Conservation (phyloP, 495 filamentous ascomycete species). For the Bacidia gigantensis region DNA sequence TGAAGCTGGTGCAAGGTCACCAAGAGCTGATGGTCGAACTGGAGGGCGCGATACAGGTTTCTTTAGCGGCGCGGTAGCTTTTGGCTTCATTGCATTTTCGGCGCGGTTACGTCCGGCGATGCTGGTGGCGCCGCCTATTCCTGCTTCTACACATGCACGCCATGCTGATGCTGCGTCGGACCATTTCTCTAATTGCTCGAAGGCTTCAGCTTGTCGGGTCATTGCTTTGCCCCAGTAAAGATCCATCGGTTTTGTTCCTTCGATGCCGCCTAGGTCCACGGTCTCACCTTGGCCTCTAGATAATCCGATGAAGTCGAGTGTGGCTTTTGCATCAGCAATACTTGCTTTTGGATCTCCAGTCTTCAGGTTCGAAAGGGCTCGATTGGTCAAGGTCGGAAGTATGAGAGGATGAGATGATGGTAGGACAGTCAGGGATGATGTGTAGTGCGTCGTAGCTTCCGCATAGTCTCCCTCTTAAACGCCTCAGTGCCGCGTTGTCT, state of each 20-base stretch:
- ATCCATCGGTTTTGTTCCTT: slow-evolving; percentile 71
- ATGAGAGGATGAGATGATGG: slow-evolving; percentile 72
- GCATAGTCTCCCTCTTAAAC: slow-evolving; percentile 94
- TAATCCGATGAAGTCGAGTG: slow-evolving; percentile 67
- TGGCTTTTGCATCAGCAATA: slow-evolving; percentile 67
- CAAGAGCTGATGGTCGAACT: slow-evolving; percentile 32
- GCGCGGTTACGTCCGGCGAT: slow-evolving; percentile 81
- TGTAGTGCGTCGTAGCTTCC: slow-evolving; percentile 69
- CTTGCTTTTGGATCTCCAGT: slow-evolving; percentile 78
- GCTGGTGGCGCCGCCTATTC: slow-evolving; percentile 68
- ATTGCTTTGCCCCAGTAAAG: slow-evolving; percentile 87
- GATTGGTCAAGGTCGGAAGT: slow-evolving; percentile 82
- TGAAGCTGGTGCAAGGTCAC: slow-evolving; percentile 27
- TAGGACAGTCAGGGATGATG: slow-evolving; percentile 55
- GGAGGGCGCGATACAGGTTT: slow-evolving; percentile 24
- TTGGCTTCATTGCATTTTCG: slow-evolving; percentile 52
- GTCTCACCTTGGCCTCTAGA: slow-evolving; percentile 63
- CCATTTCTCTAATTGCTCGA: slow-evolving; percentile 95
- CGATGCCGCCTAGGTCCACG: slow-evolving; percentile 51
- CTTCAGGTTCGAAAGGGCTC: slow-evolving; percentile 76
- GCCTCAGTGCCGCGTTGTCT: slow-evolving; percentile 68
- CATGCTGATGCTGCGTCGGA: slow-evolving; percentile 64
- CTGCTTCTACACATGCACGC: slow-evolving; percentile 68
- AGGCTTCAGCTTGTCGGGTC: slow-evolving; percentile 84
- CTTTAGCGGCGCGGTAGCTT: slow-evolving; percentile 27